A percentile compares a stretch with the other conserved stretches of the same genome.
Conservation (phyloP, 1,139 yeast genomes). For the Kodamaea arcana region DNA sequence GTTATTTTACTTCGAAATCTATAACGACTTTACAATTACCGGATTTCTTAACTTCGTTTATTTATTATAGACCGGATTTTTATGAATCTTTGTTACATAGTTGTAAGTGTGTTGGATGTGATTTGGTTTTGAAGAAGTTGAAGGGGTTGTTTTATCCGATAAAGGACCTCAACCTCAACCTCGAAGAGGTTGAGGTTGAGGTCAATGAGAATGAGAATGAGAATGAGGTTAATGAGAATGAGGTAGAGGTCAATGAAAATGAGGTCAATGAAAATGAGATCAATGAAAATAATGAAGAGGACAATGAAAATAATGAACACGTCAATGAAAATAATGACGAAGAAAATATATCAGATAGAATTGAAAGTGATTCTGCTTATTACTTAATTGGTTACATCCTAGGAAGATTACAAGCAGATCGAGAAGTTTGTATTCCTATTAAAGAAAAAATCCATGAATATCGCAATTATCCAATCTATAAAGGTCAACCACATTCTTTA, state of each 20-base stretch:
- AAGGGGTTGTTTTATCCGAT: slow-evolving; percentile 18
- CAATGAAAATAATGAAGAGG: slow-evolving; percentile 6
- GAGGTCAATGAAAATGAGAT: background rate
- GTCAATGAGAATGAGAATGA: background rate
- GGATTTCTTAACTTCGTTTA: slow-evolving; percentile 37
- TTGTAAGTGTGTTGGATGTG: slow-evolving; percentile 37
- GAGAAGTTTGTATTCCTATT: slow-evolving; percentile 39
- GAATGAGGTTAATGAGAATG: no score
- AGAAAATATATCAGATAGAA: slow-evolving; percentile 6
- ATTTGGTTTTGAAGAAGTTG: slow-evolving; percentile 23
- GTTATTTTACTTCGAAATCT: slow-evolving; percentile 16
- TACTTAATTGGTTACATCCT: slow-evolving; percentile 33
- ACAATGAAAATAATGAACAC: slow-evolving; percentile 5
- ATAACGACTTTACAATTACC: slow-evolving; percentile 30
- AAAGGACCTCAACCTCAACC: slow-evolving; percentile 2
- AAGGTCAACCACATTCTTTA: slow-evolving; percentile 37
- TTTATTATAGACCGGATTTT: slow-evolving; percentile 38
- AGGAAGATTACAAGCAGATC: slow-evolving; percentile 35
- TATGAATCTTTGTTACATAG: slow-evolving; percentile 35
- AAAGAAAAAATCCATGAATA: slow-evolving; percentile 24
- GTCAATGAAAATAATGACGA: slow-evolving; percentile 4
- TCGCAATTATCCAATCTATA: slow-evolving; percentile 31
- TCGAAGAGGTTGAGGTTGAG: background rate
- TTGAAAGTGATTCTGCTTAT: slow-evolving; percentile 29
- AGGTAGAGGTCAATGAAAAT: background rate